Evolutionary conservation across 106 monocot species (phyloP).

Genomic region (Hemerocallis citrina): DNA sequence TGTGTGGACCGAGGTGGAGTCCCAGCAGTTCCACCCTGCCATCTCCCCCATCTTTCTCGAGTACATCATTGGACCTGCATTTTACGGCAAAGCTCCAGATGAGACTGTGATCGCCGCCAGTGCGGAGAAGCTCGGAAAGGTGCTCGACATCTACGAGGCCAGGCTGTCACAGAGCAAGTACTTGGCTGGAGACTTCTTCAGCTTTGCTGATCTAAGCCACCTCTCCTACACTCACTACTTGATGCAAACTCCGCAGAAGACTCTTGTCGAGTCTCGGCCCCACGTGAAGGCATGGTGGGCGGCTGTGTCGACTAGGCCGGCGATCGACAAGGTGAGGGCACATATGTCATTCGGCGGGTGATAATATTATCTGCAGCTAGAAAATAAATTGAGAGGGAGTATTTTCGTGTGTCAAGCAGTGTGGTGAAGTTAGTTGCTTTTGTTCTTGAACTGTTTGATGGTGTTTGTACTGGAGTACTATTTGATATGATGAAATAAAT

Average conservation of each 20-base stretch:
- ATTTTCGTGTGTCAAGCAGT: too few species aligned
- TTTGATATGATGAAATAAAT: too few species aligned
- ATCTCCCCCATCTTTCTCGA: slow-evolving; percentile 29
- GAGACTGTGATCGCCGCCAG: slow-evolving; percentile 8
- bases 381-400: too few species aligned
- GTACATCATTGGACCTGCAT: slow-evolving; percentile 19
- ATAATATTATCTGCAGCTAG: too few species aligned
- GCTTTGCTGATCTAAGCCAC: slow-evolving; percentile 56
- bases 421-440: too few species aligned
- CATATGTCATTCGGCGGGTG: background rate
- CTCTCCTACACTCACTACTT: slow-evolving; percentile 14
- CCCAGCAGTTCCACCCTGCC: slow-evolving; percentile 35
- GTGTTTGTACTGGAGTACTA: too few species aligned
- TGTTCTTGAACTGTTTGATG: too few species aligned
- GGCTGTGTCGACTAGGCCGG: slow-evolving; percentile 19
- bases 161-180: slow-evolving; percentile 29
- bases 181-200: slow-evolving; percentile 39
- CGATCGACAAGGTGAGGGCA: slow-evolving; percentile 23
- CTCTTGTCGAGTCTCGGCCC: slow-evolving; percentile 19
- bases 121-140: slow-evolving; percentile 28
- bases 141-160: slow-evolving; percentile 54
- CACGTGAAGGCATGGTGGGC: slow-evolving; percentile 44
- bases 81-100: slow-evolving; percentile 15
- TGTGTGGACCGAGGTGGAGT: slow-evolving; percentile 49
- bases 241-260: slow-evolving; percentile 21